phyloP scores from a whole-genome alignment of 352 stramenopile species.

The Pythium dissotocum region DNA sequence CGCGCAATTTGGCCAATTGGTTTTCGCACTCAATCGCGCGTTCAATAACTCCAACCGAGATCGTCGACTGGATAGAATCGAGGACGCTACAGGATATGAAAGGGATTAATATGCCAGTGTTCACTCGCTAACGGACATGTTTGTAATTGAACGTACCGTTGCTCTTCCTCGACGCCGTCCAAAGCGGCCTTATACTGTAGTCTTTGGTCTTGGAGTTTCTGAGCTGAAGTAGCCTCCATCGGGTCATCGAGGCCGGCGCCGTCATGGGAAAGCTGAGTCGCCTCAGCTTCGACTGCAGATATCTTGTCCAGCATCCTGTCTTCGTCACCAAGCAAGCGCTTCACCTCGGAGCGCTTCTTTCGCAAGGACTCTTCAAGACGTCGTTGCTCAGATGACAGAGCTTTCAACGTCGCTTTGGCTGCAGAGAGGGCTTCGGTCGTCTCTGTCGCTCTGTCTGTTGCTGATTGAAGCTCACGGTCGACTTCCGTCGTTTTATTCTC shows the following conservation, averaged over 20 bases:
- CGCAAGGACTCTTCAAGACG: background rate
- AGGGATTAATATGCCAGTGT: background rate
- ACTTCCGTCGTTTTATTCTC: background rate
- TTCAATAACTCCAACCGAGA: constrained; percentile 25
- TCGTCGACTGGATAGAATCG: constrained; percentile 18
- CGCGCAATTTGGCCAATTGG: constrained; percentile 4
- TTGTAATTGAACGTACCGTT: background rate
- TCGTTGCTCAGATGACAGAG: background rate
- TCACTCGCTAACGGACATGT: too few species aligned
- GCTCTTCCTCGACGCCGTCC: constrained; percentile 6
- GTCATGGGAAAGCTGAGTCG: background rate
- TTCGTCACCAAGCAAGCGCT: background rate
- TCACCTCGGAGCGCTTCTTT: background rate
- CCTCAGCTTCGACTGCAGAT: background rate
- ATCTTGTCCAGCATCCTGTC: background rate
- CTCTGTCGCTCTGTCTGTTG: background rate
- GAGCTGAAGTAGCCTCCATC: background rate
- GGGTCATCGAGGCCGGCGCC: background rate
- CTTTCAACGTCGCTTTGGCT: background rate
- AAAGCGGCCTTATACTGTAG: background rate
- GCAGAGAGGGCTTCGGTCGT: background rate
- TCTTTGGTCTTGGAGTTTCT: constrained; percentile 1
- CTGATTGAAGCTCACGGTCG: background rate
- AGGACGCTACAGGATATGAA: constrained; percentile 8
- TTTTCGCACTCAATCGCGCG: constrained; percentile 19